phyloP scores from a whole-genome alignment of 2,329 filamentous ascomycete genomes.

The Ophiosphaerella narmari region DNA sequence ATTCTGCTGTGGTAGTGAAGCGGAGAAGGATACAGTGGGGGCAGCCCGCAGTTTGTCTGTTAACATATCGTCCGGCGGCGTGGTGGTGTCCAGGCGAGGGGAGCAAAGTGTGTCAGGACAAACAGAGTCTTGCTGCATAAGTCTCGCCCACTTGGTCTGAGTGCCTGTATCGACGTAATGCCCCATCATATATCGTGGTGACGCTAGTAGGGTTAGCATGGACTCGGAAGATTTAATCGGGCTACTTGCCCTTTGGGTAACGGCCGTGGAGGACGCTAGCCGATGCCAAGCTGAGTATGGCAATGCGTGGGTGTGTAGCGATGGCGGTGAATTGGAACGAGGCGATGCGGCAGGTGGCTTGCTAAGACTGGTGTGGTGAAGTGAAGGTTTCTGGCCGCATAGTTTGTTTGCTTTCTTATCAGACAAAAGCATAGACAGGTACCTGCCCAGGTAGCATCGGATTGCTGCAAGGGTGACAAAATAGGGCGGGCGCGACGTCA shows the following conservation, averaged over 20 bases:
- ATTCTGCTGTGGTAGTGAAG: conserved; percentile 6
- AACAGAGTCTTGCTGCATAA: conserved; percentile 31
- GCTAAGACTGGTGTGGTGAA: no score
- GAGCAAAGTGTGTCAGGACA: conserved; percentile 30
- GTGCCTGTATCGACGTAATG: conserved; percentile 35
- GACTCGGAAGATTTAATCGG: conserved; percentile 1
- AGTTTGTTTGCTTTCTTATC: no score
- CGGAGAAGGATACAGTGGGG: conserved; percentile 6
- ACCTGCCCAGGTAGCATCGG: no score
- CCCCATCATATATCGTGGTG: conserved; percentile 17
- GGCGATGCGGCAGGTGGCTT: no score
- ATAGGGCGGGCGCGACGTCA: no score
- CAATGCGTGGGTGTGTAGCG: not conserved
- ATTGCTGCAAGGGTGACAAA: no score
- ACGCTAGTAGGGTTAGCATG: conserved; percentile 10
- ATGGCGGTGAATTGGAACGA: not conserved
- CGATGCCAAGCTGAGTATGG: not conserved
- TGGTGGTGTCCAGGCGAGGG: conserved; percentile 26
- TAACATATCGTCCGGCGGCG: conserved; percentile 37
- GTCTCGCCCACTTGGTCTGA: conserved; percentile 40
- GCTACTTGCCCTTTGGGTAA: conserved; percentile 13
- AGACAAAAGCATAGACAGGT: no score
- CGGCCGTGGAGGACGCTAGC: no score
- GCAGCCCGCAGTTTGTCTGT: conserved; percentile 27
- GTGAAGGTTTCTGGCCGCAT: no score